Percentiles rank a stretch among this genome's conserved stretches.
phyloP scores from a whole-genome alignment of 805 yeast species.

The Kodamaea nitidulidarum region DNA sequence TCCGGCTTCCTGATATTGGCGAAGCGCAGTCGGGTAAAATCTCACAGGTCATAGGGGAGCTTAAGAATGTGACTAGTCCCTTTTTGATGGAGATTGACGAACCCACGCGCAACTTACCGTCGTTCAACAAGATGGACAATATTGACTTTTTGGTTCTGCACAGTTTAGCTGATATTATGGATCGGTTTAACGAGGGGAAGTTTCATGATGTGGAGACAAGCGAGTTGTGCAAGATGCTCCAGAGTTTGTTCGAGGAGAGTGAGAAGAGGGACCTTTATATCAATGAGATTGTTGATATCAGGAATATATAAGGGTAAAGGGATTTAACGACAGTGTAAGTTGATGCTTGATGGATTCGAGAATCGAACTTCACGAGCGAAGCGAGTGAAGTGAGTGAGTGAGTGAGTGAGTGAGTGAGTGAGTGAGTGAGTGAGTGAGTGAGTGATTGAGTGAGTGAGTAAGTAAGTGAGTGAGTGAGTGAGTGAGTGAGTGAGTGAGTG shows the following conservation, averaged over 20 bases:
- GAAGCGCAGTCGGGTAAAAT: conserved; percentile 33
- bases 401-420: too few species aligned
- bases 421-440: too few species aligned
- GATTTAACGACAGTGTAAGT: conserved; percentile 7
- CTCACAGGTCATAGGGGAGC: conserved; percentile 21
- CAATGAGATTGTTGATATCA: conserved; percentile 42
- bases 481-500: not conserved
- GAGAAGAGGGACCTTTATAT: conserved; percentile 42
- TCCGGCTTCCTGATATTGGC: conserved; percentile 28
- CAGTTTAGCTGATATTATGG: conserved; percentile 46
- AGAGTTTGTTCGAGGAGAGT: conserved; percentile 43
- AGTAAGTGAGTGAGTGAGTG: too few species aligned
- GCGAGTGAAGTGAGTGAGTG: too few species aligned
- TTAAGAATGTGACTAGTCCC: conserved; percentile 21
- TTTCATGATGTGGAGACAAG: conserved; percentile 45
- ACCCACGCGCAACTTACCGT: conserved; percentile 17
- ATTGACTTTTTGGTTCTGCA: conserved; percentile 29
- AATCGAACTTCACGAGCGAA: too few species aligned
- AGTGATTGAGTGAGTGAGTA: too few species aligned
- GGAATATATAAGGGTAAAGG: conserved; percentile 28
- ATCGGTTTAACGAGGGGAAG: conserved; percentile 48
- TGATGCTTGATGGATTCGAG: too few species aligned
- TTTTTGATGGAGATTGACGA: conserved; percentile 15
- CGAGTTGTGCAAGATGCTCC: conserved; percentile 41
- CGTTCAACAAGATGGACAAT: conserved; percentile 28